A percentile compares a stretch with the other conserved stretches of the same genome.
These are phyloP conservation scores for Cynanchum wilfordii DNA, from an alignment of 257 asterid species.

Conservation along the genomic window DNA sequence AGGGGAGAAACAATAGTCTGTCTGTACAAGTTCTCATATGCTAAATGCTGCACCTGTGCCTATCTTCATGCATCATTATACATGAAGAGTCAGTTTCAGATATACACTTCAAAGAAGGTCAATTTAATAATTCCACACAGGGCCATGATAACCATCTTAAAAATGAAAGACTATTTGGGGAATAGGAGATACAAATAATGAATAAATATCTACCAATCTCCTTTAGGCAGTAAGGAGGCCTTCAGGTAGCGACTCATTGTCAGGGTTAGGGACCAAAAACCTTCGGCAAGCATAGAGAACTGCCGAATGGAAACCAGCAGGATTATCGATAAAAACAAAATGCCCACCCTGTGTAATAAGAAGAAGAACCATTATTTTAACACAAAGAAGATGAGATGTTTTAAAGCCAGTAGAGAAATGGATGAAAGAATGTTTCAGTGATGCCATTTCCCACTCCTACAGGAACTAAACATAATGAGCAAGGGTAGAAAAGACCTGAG, in stretches of 20 bases:
- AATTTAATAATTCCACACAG: constrained; percentile 4
- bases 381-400: background rate
- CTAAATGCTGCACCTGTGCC: background rate
- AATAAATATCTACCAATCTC: background rate
- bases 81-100: background rate
- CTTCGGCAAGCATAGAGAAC: constrained; percentile 62
- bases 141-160: background rate
- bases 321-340: constrained; percentile 63
- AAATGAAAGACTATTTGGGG: background rate
- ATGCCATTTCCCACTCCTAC: background rate
- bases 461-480: background rate
- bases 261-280: constrained; percentile 33
- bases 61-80: background rate
- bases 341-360: constrained; percentile 57
- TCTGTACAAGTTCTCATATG: background rate
- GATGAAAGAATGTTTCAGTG: background rate
- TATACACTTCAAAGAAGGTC: constrained; percentile 5
- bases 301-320: constrained; percentile 68
- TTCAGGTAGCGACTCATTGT: constrained; percentile 39
- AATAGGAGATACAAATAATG: background rate
- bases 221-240: constrained; percentile 48
- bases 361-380: background rate
- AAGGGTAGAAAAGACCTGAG: constrained; percentile 44
- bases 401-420: background rate
- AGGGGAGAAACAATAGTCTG: background rate